phyloP scores from a whole-genome alignment of 169 alveolate species.

The Plasmodium coatneyi region DNA sequence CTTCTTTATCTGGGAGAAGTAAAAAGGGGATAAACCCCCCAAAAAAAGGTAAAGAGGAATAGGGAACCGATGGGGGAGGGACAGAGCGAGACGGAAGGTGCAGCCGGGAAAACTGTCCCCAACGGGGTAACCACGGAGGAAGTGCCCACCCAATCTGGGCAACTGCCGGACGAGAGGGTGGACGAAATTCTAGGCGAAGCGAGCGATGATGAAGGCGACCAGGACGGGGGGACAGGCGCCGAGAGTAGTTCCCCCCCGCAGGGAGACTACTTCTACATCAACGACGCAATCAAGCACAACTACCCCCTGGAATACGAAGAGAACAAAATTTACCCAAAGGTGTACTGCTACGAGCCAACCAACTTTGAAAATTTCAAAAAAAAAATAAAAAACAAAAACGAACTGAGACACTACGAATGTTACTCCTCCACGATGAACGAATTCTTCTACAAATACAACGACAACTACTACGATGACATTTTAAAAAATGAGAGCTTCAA shows the following conservation, averaged over 20 bases:
- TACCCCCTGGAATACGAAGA: conserved; percentile 73
- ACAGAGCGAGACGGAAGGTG: not conserved
- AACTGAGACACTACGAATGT: conserved; percentile 72
- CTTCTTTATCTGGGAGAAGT: not conserved
- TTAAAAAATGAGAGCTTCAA: conserved; percentile 60
- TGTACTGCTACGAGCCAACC: conserved; percentile 67
- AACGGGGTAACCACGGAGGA: not conserved
- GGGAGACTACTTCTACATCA: conserved; percentile 36
- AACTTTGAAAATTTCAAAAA: conserved; percentile 66
- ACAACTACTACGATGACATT: conserved; percentile 69
- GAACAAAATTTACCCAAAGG: conserved; percentile 70
- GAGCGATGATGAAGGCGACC: conserved; percentile 33
- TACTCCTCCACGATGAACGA: conserved; percentile 74
- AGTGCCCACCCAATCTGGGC: not conserved
- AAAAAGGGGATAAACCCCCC: not conserved
- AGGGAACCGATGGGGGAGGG: not conserved
- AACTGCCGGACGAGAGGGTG: not conserved
- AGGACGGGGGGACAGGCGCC: not conserved
- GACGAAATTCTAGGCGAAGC: conserved; percentile 42
- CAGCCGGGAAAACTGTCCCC: not conserved
- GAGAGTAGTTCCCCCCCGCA: not conserved
- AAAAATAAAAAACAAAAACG: conserved; percentile 71
- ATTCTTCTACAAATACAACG: conserved; percentile 58
- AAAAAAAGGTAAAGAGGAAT: not conserved
- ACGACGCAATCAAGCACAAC: conserved; percentile 46